Evolutionary conservation across 1,284 basidiomycete genomes (phyloP).

Genomic region (Leucoagaricus sp.): DNA sequence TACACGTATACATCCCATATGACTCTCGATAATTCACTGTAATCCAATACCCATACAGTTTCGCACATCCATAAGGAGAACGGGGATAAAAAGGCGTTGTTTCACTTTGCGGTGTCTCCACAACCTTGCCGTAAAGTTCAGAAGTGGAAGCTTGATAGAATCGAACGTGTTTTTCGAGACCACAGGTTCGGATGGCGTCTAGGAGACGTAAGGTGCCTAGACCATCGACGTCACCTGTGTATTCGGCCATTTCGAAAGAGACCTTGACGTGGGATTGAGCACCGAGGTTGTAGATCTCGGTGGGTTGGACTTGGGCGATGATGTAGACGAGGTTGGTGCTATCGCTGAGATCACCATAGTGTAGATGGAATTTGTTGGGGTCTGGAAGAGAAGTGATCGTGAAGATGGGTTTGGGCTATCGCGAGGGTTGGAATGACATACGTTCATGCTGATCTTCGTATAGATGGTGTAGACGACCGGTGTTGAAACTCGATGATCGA

Average conservation of each 20-base stretch:
- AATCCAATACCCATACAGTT: constrained; percentile 89
- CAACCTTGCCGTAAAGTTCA: constrained; percentile 91
- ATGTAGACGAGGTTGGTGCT: constrained; percentile 94
- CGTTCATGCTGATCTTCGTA: constrained; percentile 87
- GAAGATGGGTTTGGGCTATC: constrained; percentile 1
- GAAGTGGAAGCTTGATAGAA: constrained; percentile 96
- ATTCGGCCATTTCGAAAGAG: constrained; percentile 96
- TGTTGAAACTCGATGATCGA: constrained; percentile 93
- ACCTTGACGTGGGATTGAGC: constrained; percentile 98
- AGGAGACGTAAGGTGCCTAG: constrained; percentile 89
- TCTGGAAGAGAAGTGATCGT: constrained; percentile 37
- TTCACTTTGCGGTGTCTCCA: constrained; percentile 89
- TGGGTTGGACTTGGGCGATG: constrained; percentile 87
- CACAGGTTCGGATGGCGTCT: constrained; percentile 91
- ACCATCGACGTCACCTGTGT: constrained; percentile 92
- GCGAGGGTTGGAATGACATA: constrained; percentile 35
- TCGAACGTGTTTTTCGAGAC: constrained; percentile 81
- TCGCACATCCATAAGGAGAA: constrained; percentile 89
- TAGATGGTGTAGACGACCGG: constrained; percentile 85
- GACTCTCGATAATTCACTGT: constrained; percentile 91
- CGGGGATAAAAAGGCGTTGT: constrained; percentile 94
- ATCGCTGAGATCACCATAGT: constrained; percentile 91
- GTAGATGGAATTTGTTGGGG: constrained; percentile 81
- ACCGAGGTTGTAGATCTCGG: constrained; percentile 93
- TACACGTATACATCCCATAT: constrained; percentile 91